Evolutionary conservation across 306 rosid genomes (phyloP).

Genomic region (Cucurbita pepo): DNA sequence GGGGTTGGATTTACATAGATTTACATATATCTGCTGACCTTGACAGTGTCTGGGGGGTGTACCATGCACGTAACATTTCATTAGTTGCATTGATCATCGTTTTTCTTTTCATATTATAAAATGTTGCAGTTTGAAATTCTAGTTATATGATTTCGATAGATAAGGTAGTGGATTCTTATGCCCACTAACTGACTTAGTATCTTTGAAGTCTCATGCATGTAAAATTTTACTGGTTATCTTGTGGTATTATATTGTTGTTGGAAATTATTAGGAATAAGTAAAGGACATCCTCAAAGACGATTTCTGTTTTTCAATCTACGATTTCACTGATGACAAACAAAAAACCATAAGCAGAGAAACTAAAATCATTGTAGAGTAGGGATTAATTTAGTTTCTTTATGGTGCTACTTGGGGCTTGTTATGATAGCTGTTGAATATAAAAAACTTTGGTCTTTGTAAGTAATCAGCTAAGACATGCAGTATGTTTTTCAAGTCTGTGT

Average conservation of each 20-base stretch:
- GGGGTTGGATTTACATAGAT: neutral
- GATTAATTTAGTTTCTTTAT: neutral
- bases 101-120: neutral
- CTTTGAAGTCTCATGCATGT: neutral
- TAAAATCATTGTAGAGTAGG: neutral
- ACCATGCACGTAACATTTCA: neutral
- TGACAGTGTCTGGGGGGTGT: neutral
- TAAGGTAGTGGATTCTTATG: neutral
- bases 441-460: neutral
- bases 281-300: neutral
- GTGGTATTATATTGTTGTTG: neutral
- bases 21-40: neutral
- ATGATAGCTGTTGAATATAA: neutral
- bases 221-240: neutral
- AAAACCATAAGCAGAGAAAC: neutral
- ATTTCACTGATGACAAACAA: neutral
- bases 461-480: neutral
- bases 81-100: neutral
- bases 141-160: neutral
- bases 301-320: neutral
- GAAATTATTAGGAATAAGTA: neutral
- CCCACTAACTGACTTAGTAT: neutral
- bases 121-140: neutral
- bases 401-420: neutral
- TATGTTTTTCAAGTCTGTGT: neutral